Evolutionary conservation across 2,329 filamentous ascomycete genomes (phyloP).

Genomic region (Albophoma yamanashiensis): DNA sequence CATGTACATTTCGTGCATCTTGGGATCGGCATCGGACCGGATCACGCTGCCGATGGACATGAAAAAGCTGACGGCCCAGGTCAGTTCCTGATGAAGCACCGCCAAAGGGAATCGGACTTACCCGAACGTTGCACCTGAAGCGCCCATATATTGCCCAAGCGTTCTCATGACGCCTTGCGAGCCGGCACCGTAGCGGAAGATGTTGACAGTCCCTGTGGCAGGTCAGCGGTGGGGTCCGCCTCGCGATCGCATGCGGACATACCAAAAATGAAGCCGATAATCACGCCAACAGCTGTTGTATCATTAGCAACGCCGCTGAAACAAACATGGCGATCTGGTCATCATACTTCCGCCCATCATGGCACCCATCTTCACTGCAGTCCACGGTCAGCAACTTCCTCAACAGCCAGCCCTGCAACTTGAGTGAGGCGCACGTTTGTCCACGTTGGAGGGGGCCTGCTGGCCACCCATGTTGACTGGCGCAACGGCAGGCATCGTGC

Average conservation of each 20-base stretch:
- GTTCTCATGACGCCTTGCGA: constrained; percentile 90
- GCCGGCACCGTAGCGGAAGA: constrained; percentile 89
- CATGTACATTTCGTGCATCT: constrained; percentile 64
- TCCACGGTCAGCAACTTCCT: constrained; percentile 4
- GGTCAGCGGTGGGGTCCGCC: constrained; percentile 2
- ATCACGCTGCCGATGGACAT: constrained; percentile 98
- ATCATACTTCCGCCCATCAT: constrained; percentile 97
- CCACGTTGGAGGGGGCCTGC: constrained; percentile 39
- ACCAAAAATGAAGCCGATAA: constrained; percentile 98
- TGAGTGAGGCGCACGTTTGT: constrained; percentile 36
- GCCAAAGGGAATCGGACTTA: constrained; percentile 25
- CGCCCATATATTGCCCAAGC: constrained; percentile 92
- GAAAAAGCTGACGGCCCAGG: constrained; percentile 56
- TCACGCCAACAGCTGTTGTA: constrained; percentile 71
- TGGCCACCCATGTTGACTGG: constrained; percentile 25
- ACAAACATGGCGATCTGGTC: constrained; percentile 12
- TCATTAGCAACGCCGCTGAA: constrained; percentile 17
- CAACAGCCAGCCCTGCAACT: constrained; percentile 1
- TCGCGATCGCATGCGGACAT: constrained; percentile 14
- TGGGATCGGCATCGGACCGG: constrained; percentile 75
- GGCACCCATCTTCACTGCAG: constrained; percentile 72
- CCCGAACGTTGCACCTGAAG: constrained; percentile 94
- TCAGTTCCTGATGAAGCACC: constrained; percentile 8
- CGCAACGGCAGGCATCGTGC: constrained; percentile 31
- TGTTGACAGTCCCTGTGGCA: constrained; percentile 70